Evolutionary conservation across 2,329 filamentous ascomycete species (phyloP).

Genomic region (Paraphaeosphaeria minitans): DNA sequence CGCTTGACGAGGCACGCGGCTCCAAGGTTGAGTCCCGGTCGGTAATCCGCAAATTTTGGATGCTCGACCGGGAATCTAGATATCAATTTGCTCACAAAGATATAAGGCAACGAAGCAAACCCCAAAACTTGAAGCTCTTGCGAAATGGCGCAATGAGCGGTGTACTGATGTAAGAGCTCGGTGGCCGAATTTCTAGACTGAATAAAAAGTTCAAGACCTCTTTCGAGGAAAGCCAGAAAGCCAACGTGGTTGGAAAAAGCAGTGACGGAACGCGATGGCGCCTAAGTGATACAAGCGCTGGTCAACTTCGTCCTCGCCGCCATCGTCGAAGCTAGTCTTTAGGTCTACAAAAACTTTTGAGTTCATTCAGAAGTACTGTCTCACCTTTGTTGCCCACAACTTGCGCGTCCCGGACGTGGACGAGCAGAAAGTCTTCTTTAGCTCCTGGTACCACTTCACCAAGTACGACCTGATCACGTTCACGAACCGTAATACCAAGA

Average conservation of each 20-base stretch:
- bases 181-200: conserved; percentile 9
- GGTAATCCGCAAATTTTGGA: conserved; percentile 31
- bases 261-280: conserved; percentile 17
- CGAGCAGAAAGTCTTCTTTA: neutral
- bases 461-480: neutral
- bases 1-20: conserved; percentile 36
- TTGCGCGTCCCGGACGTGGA: neutral
- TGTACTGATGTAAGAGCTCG: conserved; percentile 7
- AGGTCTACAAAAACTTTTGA: neutral
- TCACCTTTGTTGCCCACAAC: neutral
- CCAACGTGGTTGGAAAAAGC: conserved; percentile 10
- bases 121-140: conserved; percentile 14
- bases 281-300: conserved; percentile 17
- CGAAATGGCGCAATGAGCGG: conserved; percentile 13
- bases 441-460: neutral
- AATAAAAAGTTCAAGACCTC: conserved; percentile 14
- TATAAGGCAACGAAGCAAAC: conserved; percentile 7
- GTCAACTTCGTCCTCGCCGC: conserved; percentile 2
- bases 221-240: conserved; percentile 7
- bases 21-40: conserved; percentile 37
- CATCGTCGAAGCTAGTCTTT: neutral
- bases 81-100: conserved; percentile 20
- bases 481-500: neutral
- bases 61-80: conserved; percentile 23
- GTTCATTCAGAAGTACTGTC: neutral